These are phyloP conservation scores for Cutaneotrichosporon arboriforme DNA, from an alignment of 1,284 basidiomycete genomes.

Conservation along the genomic window DNA sequence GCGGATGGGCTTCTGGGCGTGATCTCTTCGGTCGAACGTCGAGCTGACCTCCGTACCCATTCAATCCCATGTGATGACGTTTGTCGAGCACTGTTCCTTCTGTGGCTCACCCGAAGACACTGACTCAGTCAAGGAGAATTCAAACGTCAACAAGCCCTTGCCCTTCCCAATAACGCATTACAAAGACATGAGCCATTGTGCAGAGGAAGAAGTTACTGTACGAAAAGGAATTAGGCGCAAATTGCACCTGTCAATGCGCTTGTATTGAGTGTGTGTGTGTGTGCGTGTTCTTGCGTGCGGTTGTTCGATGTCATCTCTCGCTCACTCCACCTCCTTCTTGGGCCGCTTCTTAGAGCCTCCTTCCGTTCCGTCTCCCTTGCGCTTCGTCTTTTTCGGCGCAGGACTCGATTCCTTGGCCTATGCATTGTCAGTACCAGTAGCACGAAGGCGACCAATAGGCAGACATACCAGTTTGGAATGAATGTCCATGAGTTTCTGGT, in stretches of 20 bases:
- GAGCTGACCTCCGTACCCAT: too few species aligned
- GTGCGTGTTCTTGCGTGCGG: neutral
- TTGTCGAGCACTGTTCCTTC: too few species aligned
- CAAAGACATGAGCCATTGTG: too few species aligned
- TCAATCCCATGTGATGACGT: too few species aligned
- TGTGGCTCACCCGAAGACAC: too few species aligned
- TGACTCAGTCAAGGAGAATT: too few species aligned
- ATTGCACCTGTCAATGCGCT: neutral
- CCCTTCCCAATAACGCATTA: too few species aligned
- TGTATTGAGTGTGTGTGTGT: neutral
- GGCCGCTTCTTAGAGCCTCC: slow-evolving; percentile 32
- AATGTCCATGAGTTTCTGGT: slow-evolving; percentile 82
- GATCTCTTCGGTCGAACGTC: too few species aligned
- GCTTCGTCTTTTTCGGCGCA: slow-evolving; percentile 21
- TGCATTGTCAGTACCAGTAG: neutral
- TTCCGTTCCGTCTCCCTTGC: slow-evolving; percentile 27
- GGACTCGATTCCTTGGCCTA: slow-evolving; percentile 24
- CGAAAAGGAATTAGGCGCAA: too few species aligned
- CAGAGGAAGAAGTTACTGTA: too few species aligned
- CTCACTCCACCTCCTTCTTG: slow-evolving; percentile 19
- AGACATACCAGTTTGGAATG: slow-evolving; percentile 79
- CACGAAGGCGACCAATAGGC: neutral
- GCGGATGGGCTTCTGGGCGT: too few species aligned
- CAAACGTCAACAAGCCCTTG: too few species aligned
- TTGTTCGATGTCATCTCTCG: neutral